A percentile compares a stretch with the other conserved stretches of the same genome.
Conservation (phyloP, 345 rosid genomes). For the Lepidium aucheri region DNA sequence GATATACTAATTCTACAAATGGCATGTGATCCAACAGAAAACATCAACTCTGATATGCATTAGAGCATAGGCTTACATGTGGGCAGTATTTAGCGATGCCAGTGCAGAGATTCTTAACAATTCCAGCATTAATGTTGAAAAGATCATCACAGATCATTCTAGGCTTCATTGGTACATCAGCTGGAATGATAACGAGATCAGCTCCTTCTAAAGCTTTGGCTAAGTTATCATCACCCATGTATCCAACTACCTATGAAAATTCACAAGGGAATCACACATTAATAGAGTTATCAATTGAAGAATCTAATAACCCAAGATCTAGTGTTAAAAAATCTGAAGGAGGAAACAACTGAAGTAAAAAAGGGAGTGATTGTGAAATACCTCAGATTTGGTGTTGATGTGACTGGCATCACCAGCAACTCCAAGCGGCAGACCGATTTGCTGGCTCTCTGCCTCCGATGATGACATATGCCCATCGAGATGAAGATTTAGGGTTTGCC, state of each 20-base stretch:
- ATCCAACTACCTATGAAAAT: conserved; percentile 33
- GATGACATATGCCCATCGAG: no score
- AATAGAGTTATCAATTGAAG: not conserved
- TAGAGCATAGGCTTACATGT: conserved; percentile 17
- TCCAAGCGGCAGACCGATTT: no score
- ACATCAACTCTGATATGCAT: not conserved
- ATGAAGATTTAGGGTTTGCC: no score
- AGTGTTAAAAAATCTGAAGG: not conserved
- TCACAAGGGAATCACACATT: not conserved
- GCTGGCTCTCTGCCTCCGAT: no score
- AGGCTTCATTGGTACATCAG: conserved; percentile 73
- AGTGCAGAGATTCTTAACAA: conserved; percentile 35
- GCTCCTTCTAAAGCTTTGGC: conserved; percentile 45
- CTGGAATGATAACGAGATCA: conserved; percentile 58
- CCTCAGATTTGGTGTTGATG: conserved; percentile 71
- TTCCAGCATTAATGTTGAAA: conserved; percentile 60
- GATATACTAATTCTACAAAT: not conserved
- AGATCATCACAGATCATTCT: conserved; percentile 79
- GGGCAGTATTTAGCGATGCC: conserved; percentile 61
- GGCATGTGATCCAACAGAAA: not conserved
- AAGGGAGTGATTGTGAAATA: not conserved
- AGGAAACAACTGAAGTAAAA: not conserved
- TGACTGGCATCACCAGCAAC: conserved; percentile 80
- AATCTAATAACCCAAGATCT: not conserved
- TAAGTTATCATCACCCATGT: conserved; percentile 34